These are phyloP conservation scores for Sarocladium kiliense DNA, from an alignment of 2,329 filamentous ascomycete species.

Conservation along the genomic window DNA sequence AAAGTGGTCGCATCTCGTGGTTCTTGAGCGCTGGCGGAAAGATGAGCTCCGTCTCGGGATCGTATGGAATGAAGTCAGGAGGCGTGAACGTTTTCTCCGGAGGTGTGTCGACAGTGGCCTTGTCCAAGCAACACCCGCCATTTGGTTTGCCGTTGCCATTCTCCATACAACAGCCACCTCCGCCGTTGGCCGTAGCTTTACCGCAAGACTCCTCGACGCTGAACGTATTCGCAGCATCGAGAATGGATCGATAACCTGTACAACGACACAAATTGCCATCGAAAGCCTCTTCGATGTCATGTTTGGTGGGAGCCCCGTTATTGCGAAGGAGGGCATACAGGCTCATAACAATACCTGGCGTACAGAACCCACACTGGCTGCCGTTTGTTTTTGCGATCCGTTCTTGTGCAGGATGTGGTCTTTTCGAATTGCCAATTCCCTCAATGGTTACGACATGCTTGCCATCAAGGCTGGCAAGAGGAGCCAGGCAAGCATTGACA, in stretches of 20 bases:
- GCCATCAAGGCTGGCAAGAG: conserved; percentile 86
- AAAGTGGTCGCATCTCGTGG: conserved; percentile 74
- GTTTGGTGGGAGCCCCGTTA: conserved; percentile 67
- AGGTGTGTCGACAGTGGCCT: conserved; percentile 39
- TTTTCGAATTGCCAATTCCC: conserved; percentile 84
- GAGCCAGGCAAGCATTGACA: conserved; percentile 92
- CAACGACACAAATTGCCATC: conserved; percentile 95
- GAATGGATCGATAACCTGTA: conserved; percentile 89
- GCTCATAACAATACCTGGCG: conserved; percentile 97
- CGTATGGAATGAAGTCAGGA: conserved; percentile 90
- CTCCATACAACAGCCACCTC: conserved; percentile 68
- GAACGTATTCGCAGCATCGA: conserved; percentile 92
- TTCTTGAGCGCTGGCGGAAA: conserved; percentile 84
- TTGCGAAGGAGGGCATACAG: conserved; percentile 90
- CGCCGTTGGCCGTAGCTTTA: conserved; percentile 38
- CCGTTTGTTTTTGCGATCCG: conserved; percentile 87
- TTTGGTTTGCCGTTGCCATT: conserved; percentile 27
- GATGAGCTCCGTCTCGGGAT: conserved; percentile 89
- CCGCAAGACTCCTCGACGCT: conserved; percentile 49
- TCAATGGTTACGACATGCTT: conserved; percentile 98
- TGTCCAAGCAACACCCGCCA: conserved; percentile 65
- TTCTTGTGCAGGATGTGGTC: conserved; percentile 85
- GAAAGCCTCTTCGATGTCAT: conserved; percentile 91
- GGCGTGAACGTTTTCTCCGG: conserved; percentile 69
- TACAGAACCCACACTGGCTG: conserved; percentile 92